These are phyloP conservation scores for Eucalyptus melliodora DNA, from an alignment of 345 rosid species.

Conservation along the genomic window DNA sequence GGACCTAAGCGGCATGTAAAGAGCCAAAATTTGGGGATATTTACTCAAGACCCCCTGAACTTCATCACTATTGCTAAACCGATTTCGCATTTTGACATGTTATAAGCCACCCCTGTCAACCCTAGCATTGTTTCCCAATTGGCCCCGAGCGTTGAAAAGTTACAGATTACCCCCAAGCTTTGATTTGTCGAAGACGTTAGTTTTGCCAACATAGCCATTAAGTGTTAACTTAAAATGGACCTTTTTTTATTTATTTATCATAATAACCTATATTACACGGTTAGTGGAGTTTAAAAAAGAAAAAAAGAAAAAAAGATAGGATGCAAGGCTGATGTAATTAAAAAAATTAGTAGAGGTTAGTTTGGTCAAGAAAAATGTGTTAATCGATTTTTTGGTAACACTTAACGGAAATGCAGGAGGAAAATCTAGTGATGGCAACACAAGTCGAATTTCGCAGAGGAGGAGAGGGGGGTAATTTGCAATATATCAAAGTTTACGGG, in stretches of 20 bases:
- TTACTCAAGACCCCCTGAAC: background rate
- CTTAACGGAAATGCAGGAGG: background rate
- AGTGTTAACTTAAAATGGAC: background rate
- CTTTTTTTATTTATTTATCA: background rate
- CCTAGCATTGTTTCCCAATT: background rate
- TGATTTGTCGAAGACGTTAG: background rate
- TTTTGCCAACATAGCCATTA: background rate
- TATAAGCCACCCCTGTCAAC: too few species aligned
- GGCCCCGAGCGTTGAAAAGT: background rate
- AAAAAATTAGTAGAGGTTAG: background rate
- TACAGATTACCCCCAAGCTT: background rate
- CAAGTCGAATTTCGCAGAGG: background rate
- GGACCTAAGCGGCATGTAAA: background rate
- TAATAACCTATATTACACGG: too few species aligned
- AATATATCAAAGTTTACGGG: background rate
- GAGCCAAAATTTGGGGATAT: background rate
- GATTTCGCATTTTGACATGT: background rate
- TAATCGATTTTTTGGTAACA: background rate
- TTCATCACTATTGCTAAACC: background rate
- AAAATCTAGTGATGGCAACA: background rate
- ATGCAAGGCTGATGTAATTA: too few species aligned
- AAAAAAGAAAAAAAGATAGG: fast-evolving
- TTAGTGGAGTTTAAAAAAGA: too few species aligned
- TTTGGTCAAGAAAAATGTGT: background rate
- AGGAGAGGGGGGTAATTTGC: background rate